phyloP scores from a whole-genome alignment of 1,284 basidiomycete genomes.

The Ustilago nuda region DNA sequence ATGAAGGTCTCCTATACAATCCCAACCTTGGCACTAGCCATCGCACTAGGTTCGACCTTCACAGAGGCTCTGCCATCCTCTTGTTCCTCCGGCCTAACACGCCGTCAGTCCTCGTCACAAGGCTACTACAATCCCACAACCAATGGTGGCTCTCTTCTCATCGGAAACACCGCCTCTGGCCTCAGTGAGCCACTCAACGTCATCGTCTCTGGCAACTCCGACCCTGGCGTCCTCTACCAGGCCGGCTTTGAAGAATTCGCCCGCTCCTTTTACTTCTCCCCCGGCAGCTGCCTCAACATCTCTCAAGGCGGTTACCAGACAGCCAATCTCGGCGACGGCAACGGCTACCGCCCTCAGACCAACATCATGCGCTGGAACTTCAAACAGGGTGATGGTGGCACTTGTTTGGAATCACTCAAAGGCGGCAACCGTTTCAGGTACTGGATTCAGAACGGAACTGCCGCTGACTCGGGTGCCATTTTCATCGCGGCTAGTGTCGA shows the following conservation, averaged over 20 bases:
- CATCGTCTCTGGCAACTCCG: slow-evolving; percentile 60
- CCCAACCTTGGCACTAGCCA: slow-evolving; percentile 19
- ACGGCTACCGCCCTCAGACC: slow-evolving; percentile 55
- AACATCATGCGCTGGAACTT: slow-evolving; percentile 61
- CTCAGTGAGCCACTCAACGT: slow-evolving; percentile 63
- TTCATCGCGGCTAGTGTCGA: slow-evolving; percentile 66
- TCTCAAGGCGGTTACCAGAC: slow-evolving; percentile 60
- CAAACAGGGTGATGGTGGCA: slow-evolving; percentile 54
- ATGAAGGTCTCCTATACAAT: slow-evolving; percentile 19
- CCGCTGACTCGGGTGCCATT: slow-evolving; percentile 57
- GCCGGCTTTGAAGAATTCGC: slow-evolving; percentile 56
- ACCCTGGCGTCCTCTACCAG: slow-evolving; percentile 46
- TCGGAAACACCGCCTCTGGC: slow-evolving; percentile 20
- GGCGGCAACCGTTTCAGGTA: slow-evolving; percentile 67
- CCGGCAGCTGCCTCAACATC: slow-evolving; percentile 61
- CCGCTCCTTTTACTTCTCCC: slow-evolving; percentile 52
- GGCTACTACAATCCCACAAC: slow-evolving; percentile 29
- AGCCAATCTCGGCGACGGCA: slow-evolving; percentile 67
- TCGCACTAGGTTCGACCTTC: slow-evolving; percentile 8
- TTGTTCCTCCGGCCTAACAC: neutral
- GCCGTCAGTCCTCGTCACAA: slow-evolving; percentile 23
- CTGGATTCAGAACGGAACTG: slow-evolving; percentile 62
- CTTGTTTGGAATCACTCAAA: slow-evolving; percentile 57
- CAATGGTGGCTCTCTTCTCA: slow-evolving; percentile 50
- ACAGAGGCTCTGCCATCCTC: slow-evolving; percentile 16